A percentile compares a stretch with the other conserved stretches of the same genome.
phyloP scores from a whole-genome alignment of 1,284 basidiomycete species.

The Sanghuangporus weigelae region DNA sequence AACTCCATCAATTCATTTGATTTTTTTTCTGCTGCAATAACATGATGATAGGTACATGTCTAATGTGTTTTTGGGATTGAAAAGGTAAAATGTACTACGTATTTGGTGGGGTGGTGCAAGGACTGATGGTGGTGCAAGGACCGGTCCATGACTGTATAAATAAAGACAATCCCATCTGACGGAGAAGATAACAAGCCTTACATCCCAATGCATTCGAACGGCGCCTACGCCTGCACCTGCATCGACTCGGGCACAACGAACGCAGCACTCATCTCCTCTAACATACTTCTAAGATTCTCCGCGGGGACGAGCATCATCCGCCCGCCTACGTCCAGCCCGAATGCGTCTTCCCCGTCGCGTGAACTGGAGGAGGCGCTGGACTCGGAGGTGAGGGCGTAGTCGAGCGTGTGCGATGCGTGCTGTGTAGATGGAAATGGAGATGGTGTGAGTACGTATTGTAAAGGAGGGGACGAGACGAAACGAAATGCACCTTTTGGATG shows the following conservation, averaged over 20 bases:
- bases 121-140: too few relatives aligned
- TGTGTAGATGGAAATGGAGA: conserved; percentile 26
- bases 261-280: conserved; percentile 32
- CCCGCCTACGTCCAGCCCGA: conserved; percentile 77
- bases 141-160: too few relatives aligned
- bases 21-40: too few relatives aligned
- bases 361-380: conserved; percentile 39
- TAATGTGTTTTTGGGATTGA: too few relatives aligned
- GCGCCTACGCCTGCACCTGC: too few relatives aligned
- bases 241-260: conserved; percentile 25
- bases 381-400: conserved; percentile 64
- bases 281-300: conserved; percentile 36
- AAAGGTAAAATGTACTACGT: too few relatives aligned
- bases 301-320: conserved; percentile 68
- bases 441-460: background rate
- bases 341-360: conserved; percentile 59
- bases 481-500: conserved; percentile 53
- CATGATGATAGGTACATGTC: too few relatives aligned
- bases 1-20: too few relatives aligned
- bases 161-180: too few relatives aligned
- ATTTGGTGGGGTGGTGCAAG: too few relatives aligned
- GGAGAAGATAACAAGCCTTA: too few relatives aligned
- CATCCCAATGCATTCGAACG: too few relatives aligned
- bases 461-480: background rate
- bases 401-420: conserved; percentile 55